phyloP scores from a whole-genome alignment of 371 early-diverging fungal species.

The Mortierella sp. region DNA sequence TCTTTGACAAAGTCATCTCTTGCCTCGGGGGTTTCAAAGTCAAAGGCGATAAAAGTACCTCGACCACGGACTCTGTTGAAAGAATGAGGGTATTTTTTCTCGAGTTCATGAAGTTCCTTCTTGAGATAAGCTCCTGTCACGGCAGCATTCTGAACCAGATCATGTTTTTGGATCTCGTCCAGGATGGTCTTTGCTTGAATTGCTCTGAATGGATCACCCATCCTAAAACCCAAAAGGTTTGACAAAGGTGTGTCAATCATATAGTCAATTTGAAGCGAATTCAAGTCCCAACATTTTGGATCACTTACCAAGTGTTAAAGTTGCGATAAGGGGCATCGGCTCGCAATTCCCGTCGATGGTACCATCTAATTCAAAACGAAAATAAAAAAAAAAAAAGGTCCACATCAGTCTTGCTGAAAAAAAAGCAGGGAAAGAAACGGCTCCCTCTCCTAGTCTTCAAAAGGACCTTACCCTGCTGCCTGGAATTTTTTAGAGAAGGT shows the following conservation, averaged over 20 bases:
- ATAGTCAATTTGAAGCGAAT: too few species aligned
- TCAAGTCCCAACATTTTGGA: neutral
- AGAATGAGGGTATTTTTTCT: constrained; percentile 53
- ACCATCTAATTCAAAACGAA: constrained; percentile 55
- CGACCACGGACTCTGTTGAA: constrained; percentile 68
- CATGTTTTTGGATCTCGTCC: constrained; percentile 62
- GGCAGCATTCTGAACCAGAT: constrained; percentile 64
- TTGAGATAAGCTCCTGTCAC: constrained; percentile 68
- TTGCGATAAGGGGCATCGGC: constrained; percentile 71
- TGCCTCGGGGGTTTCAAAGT: constrained; percentile 59
- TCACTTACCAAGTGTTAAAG: constrained; percentile 73
- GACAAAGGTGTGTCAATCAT: too few species aligned
- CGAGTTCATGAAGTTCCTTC: constrained; percentile 58
- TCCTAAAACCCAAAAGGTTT: constrained; percentile 38
- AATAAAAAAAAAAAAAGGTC: too few species aligned
- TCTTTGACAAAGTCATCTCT: constrained; percentile 64
- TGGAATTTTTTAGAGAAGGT: constrained; percentile 85
- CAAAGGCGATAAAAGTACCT: constrained; percentile 80
- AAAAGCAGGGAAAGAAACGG: too few species aligned
- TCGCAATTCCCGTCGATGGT: constrained; percentile 63
- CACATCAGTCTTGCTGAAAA: too few species aligned
- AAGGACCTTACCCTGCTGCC: constrained; percentile 64
- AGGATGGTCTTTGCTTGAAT: constrained; percentile 75
- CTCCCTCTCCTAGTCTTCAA: too few species aligned
- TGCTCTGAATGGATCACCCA: constrained; percentile 79